Percentiles rank a stretch among this genome's conserved stretches.
phyloP scores from a whole-genome alignment of 805 yeast genomes.

The Scheffersomyces coipomensis region DNA sequence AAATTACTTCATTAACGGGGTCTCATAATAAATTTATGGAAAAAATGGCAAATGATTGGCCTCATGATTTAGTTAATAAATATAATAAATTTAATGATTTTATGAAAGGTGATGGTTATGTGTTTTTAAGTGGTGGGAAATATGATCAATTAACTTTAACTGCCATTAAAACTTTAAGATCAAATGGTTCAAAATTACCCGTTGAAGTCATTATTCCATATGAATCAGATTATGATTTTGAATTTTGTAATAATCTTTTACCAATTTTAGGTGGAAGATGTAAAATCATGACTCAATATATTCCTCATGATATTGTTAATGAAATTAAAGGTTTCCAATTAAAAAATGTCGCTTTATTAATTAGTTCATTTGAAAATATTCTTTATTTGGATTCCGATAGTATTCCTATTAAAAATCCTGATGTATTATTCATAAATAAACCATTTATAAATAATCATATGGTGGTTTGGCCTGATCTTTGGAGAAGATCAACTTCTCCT shows the following conservation, averaged over 20 bases:
- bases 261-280: constrained; percentile 34
- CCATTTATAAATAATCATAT: constrained; percentile 27
- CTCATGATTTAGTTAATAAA: constrained; percentile 15
- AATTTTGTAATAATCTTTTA: constrained; percentile 29
- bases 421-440: constrained; percentile 29
- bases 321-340: constrained; percentile 30
- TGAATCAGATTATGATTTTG: constrained; percentile 28
- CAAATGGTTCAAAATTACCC: constrained; percentile 32
- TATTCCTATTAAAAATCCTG: constrained; percentile 35
- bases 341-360: constrained; percentile 35
- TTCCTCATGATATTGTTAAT: constrained; percentile 20
- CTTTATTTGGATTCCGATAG: constrained; percentile 41
- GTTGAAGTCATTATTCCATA: constrained; percentile 37
- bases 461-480: constrained; percentile 41
- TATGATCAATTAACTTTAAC: constrained; percentile 34
- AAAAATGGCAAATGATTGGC: constrained; percentile 20
- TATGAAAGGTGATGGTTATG: constrained; percentile 39
- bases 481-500: constrained; percentile 42
- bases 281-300: constrained; percentile 48
- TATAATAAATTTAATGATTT: constrained; percentile 20
- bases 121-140: constrained; percentile 36
- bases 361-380: constrained; percentile 33
- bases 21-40: constrained; percentile 21
- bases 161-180: constrained; percentile 31
- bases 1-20: constrained; percentile 13